Evolutionary conservation across 441 rosid genomes (phyloP).

Genomic region (Raphanus hybrid): DNA sequence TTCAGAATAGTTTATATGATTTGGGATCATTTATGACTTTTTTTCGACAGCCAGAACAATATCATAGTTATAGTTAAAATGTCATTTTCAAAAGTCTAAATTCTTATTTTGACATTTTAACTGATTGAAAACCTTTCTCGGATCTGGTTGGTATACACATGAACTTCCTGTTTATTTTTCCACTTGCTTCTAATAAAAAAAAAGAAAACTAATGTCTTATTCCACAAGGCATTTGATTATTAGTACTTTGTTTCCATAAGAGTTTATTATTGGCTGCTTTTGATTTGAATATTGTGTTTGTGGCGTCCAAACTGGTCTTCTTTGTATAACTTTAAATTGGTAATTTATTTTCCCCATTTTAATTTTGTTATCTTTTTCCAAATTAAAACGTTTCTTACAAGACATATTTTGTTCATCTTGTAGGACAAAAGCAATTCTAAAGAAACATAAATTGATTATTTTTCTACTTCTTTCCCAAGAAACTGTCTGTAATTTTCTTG

Average conservation of each 20-base stretch:
- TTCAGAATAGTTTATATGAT: too few species aligned
- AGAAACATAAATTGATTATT: too few species aligned
- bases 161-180: background rate
- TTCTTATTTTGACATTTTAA: too few species aligned
- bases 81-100: too few species aligned
- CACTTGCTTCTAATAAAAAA: conserved; percentile 27
- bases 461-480: background rate
- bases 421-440: too few species aligned
- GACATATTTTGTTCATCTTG: too few species aligned
- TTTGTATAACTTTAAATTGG: conserved; percentile 10
- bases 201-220: conserved; percentile 10
- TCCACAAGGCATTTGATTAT: conserved; percentile 30
- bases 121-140: background rate
- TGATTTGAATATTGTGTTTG: conserved; percentile 11
- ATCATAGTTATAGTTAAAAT: too few species aligned
- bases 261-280: conserved; percentile 12
- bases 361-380: too few species aligned
- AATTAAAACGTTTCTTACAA: too few species aligned
- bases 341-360: conserved; percentile 5
- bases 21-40: too few species aligned
- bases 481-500: background rate
- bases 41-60: too few species aligned
- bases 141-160: conserved; percentile 30
- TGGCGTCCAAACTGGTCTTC: conserved; percentile 34
- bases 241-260: background rate